Conservation (phyloP, 768 basidiomycete genomes). For the Suillus hirtellus region DNA sequence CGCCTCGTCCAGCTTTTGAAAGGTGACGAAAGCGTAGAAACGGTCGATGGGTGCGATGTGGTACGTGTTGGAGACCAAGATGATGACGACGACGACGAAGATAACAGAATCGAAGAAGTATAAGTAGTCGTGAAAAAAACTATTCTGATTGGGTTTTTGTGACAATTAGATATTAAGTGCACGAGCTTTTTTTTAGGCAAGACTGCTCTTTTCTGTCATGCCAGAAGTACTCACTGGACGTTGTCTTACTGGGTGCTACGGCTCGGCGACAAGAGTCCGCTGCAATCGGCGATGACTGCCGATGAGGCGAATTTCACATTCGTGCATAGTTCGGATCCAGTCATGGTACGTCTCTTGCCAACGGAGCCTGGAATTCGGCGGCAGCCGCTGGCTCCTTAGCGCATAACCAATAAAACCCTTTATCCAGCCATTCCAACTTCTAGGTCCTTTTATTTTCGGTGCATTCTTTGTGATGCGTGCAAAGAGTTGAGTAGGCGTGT, state of each 20-base stretch:
- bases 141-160: neutral
- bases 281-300: neutral
- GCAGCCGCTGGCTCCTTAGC: neutral
- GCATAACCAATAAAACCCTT: neutral
- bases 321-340: neutral
- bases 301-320: neutral
- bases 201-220: neutral
- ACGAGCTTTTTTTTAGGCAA: neutral
- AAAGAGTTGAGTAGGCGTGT: slow-evolving; percentile 1
- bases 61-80: slow-evolving; percentile 23
- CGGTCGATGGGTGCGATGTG: slow-evolving; percentile 38
- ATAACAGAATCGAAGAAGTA: slow-evolving; percentile 75
- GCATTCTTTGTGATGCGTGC: neutral
- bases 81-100: slow-evolving; percentile 62
- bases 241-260: neutral
- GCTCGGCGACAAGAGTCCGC: neutral
- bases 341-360: neutral
- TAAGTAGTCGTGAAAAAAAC: slow-evolving; percentile 32
- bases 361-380: neutral
- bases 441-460: neutral
- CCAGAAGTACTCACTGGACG: neutral
- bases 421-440: neutral
- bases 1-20: slow-evolving; percentile 86
- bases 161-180: neutral
- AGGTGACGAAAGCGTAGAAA: slow-evolving; percentile 65